Evolutionary conservation across 345 rosid species (phyloP).

Genomic region (Diplotaxis tenuifolia): DNA sequence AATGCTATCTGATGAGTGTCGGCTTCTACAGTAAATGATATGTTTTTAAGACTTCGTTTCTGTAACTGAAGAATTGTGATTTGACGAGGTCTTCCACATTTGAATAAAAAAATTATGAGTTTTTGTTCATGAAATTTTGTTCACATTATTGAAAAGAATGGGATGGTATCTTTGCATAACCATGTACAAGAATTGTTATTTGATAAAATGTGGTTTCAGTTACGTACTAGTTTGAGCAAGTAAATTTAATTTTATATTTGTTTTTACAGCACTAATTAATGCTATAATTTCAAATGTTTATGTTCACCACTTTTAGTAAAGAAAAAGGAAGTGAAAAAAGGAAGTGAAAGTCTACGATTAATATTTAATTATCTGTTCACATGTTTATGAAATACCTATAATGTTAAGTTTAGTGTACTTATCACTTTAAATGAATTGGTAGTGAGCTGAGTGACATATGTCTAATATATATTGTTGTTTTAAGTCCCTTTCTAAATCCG

Average conservation of each 20-base stretch:
- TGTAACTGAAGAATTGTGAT: constrained; percentile 27
- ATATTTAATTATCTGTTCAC: neutral
- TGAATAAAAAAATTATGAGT: neutral
- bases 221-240: neutral
- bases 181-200: neutral
- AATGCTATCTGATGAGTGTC: constrained; percentile 26
- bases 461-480: neutral
- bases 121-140: neutral
- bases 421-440: neutral
- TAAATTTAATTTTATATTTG: neutral
- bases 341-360: neutral
- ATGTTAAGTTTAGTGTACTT: neutral
- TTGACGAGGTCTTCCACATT: constrained; percentile 20
- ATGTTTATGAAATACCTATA: neutral
- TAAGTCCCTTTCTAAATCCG: neutral
- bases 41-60: neutral
- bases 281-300: neutral
- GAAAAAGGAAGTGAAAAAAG: too few species aligned
- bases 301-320: neutral
- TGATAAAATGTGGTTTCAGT: neutral
- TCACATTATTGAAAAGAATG: neutral
- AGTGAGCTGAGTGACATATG: neutral
- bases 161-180: neutral
- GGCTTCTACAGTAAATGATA: constrained; percentile 25
- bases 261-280: neutral